Evolutionary conservation across 2,329 filamentous ascomycete genomes (phyloP).

Genomic region (Penicillium sp.): DNA sequence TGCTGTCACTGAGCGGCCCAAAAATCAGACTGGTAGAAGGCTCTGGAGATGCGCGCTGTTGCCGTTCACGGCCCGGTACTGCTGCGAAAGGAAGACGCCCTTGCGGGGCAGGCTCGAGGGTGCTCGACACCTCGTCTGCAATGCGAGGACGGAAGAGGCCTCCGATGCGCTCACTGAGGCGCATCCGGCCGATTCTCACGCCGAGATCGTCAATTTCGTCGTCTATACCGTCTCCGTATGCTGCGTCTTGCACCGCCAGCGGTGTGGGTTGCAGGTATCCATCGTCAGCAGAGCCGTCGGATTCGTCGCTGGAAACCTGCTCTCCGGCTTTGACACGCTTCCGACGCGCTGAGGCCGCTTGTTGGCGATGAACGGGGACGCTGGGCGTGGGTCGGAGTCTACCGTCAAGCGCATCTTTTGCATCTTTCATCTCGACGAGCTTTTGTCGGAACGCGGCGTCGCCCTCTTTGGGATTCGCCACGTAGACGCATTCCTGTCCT

Average conservation of each 20-base stretch:
- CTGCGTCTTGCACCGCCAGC: neutral
- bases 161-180: neutral
- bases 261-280: slow-evolving; percentile 3
- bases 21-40: neutral
- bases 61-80: neutral
- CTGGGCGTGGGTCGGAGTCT: neutral
- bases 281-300: neutral
- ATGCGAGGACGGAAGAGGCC: slow-evolving; percentile 1
- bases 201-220: slow-evolving; percentile 4
- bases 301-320: neutral
- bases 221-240: slow-evolving; percentile 1
- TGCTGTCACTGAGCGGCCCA: neutral
- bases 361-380: neutral
- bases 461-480: neutral
- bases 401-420: slow-evolving; percentile 2
- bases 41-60: neutral
- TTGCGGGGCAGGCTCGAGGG: neutral
- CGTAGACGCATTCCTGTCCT: neutral
- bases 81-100: neutral
- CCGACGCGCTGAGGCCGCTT: neutral
- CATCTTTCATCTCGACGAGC: slow-evolving; percentile 6
- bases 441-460: neutral
- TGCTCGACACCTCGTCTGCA: slow-evolving; percentile 6
- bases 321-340: neutral
- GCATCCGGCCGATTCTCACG: slow-evolving; percentile 7